Evolutionary conservation across 2,329 filamentous ascomycete genomes (phyloP), one percentile per base, ranked within the genome.

Genomic region (Capronia epimyces): DNA sequence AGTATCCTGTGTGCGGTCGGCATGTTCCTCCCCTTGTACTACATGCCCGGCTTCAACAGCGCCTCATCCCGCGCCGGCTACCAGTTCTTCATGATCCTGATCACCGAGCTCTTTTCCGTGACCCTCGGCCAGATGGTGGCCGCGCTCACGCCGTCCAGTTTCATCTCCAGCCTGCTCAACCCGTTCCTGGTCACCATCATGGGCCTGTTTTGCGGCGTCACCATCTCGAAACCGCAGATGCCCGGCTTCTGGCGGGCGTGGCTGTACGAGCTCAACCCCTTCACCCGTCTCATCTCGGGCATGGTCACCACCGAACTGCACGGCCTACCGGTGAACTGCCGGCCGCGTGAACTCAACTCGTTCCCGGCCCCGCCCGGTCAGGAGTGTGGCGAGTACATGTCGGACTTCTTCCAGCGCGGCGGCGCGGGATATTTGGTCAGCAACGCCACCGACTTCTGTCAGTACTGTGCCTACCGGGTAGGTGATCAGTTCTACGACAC

Each of bases 1-100:
- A 85, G 80, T 32, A 72, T 94, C 13, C 68, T 95, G 40, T 94
- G 88, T 66, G 83, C 87, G 1, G 81, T 93, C 7, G 75, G 72
- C 50, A 94, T 94, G 76, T 95, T 86, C 75, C 63, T 94, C 1
- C 87, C 86, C 0, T 68, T 95, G 2, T 95, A 95, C 76, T 95
- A 84, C 69, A 85, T 93, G 65, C 86, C 88, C 0, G 87, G 86
- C 0, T 81, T 95, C 65, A 79, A 84, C 60, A 63, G 67, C 2
- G 76, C 76, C 0, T 69, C 81, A 0, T 77, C 74, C 1, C 80
- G 87, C 3, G 87, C 89, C 0, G 89, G 89, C 0, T 93, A 90
- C 68, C 87, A 91, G 65, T 94, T 94, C 76, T 74, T 95, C 65
- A 88, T 94, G 71, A 71, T 94, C 3, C 75, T 95, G 47, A 77